Conservation (phyloP, 768 basidiomycete genomes). For the Leccinum subgranulosum region DNA sequence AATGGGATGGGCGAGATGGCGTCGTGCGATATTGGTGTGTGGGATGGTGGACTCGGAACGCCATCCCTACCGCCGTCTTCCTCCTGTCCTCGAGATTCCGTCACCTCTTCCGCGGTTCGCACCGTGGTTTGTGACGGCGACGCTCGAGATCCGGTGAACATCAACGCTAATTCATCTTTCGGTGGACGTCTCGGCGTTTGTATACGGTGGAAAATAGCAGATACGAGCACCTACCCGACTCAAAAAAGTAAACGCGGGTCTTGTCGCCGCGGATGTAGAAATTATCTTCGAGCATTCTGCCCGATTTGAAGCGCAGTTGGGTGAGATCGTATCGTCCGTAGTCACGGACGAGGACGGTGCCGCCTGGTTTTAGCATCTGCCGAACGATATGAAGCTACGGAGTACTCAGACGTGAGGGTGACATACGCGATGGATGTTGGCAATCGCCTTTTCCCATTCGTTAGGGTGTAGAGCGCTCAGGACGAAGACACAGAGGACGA, state of each 20-base stretch:
- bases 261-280: constrained; percentile 97
- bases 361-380: constrained; percentile 89
- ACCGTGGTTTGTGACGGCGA: constrained; percentile 31
- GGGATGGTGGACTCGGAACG: constrained; percentile 1
- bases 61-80: constrained; percentile 8
- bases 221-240: constrained; percentile 52
- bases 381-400: neutral
- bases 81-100: constrained; percentile 29
- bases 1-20: neutral
- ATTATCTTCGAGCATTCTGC: constrained; percentile 86
- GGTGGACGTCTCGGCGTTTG: neutral
- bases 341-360: constrained; percentile 82
- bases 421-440: constrained; percentile 72
- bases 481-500: constrained; percentile 91
- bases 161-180: constrained; percentile 71
- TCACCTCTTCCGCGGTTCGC: constrained; percentile 32
- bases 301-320: constrained; percentile 87
- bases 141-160: constrained; percentile 67
- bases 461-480: constrained; percentile 89
- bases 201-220: neutral
- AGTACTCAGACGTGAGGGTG: neutral
- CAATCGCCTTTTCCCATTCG: constrained; percentile 84
- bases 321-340: constrained; percentile 95
- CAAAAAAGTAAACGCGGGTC: constrained; percentile 97
- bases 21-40: constrained; percentile 7